A percentile compares a stretch with the other conserved stretches of the same genome.
phyloP scores from a whole-genome alignment of 495 filamentous ascomycete genomes.

The Amorphotheca resinae region DNA sequence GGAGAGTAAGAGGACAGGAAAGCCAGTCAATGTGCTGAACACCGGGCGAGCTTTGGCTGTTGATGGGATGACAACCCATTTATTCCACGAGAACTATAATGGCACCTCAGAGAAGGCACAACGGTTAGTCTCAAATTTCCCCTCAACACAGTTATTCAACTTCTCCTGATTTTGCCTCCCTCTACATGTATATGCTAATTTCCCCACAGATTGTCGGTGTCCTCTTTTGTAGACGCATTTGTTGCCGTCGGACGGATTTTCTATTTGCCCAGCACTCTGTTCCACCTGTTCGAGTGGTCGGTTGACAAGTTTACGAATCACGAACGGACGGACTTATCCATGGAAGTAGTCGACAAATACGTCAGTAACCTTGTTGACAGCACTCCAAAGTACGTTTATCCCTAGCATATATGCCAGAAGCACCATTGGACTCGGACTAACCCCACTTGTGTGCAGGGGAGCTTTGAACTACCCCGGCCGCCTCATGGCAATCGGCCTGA shows the following conservation, averaged over 20 bases:
- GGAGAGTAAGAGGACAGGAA: conserved; percentile 17
- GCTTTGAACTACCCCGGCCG: conserved; percentile 33
- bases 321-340: conserved; percentile 21
- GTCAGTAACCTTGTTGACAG: conserved; percentile 19
- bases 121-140: too few relatives aligned
- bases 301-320: conserved; percentile 21
- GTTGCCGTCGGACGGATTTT: conserved; percentile 38
- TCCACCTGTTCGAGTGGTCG: conserved; percentile 25
- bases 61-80: conserved; percentile 33
- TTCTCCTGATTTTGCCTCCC: too few relatives aligned
- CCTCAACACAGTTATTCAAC: too few relatives aligned
- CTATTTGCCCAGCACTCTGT: conserved; percentile 28
- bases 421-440: too few relatives aligned
- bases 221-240: conserved; percentile 31
- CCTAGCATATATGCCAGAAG: too few relatives aligned
- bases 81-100: conserved; percentile 34
- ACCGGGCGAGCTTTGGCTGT: conserved; percentile 30
- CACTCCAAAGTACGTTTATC: too few relatives aligned
- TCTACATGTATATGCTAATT: too few relatives aligned
- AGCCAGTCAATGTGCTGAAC: conserved; percentile 34
- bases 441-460: conserved; percentile 4
- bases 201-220: conserved; percentile 27
- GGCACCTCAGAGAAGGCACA: conserved; percentile 24
- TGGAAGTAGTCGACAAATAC: conserved; percentile 28
- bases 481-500: conserved; percentile 31